Evolutionary conservation across 345 rosid species (phyloP).

Genomic region (Eucalyptus pumila): DNA sequence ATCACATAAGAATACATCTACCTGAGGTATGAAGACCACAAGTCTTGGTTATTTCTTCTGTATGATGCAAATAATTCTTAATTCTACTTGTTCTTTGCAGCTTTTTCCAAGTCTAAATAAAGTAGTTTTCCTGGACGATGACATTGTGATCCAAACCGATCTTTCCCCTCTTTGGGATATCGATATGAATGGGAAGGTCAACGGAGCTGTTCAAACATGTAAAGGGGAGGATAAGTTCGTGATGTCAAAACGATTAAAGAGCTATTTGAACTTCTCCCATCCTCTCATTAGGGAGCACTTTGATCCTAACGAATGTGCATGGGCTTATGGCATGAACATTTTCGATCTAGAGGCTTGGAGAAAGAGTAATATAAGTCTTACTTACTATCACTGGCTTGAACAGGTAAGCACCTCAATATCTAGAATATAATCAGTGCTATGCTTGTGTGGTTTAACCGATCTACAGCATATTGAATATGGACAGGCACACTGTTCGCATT

Average conservation of each 20-base stretch:
- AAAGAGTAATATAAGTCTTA: constrained; percentile 72
- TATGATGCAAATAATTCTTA: background rate
- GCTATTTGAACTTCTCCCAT: constrained; percentile 87
- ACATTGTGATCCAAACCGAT: constrained; percentile 85
- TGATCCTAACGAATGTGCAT: constrained; percentile 77
- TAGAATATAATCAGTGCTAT: background rate
- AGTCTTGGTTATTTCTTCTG: background rate
- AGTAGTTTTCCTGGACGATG: constrained; percentile 89
- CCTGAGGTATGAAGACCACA: constrained; percentile 58
- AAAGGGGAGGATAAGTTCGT: constrained; percentile 70
- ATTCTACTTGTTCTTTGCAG: constrained; percentile 16
- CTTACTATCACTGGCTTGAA: constrained; percentile 85
- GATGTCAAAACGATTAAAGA: constrained; percentile 79
- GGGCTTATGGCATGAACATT: constrained; percentile 98
- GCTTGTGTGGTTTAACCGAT: background rate
- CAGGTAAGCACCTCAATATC: constrained; percentile 31
- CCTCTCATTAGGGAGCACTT: constrained; percentile 53
- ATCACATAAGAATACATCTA: constrained; percentile 85
- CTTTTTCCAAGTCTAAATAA: constrained; percentile 84
- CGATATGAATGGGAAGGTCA: constrained; percentile 81
- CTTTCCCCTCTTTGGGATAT: constrained; percentile 93
- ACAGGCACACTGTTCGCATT: background rate
- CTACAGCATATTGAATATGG: background rate
- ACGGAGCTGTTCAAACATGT: constrained; percentile 93
- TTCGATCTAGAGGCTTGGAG: constrained; percentile 92